phyloP scores from a whole-genome alignment of 768 basidiomycete species.

The Leccinum truebloodii region DNA sequence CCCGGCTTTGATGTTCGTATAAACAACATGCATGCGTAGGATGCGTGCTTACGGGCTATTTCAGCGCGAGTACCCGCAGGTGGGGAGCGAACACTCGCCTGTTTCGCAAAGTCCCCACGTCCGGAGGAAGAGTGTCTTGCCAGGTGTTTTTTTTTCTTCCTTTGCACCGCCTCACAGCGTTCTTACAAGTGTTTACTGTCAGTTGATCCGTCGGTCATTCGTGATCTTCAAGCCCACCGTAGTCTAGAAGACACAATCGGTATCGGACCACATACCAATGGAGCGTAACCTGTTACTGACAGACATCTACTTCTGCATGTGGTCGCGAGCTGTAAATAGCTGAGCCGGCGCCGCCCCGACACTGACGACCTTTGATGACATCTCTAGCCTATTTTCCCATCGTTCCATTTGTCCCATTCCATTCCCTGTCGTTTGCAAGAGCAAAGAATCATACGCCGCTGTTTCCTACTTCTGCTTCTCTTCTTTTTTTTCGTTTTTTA shows the following conservation, averaged over 20 bases:
- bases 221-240: slow-evolving; percentile 84
- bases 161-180: neutral
- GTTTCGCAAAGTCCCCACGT: slow-evolving; percentile 73
- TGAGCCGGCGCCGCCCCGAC: slow-evolving; percentile 12
- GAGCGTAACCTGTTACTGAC: slow-evolving; percentile 24
- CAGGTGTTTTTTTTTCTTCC: slow-evolving; percentile 51
- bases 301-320: slow-evolving; percentile 18
- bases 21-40: slow-evolving; percentile 16
- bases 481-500: neutral
- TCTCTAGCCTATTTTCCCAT: slow-evolving; percentile 20
- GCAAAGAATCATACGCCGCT: slow-evolving; percentile 16
- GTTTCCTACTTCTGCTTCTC: slow-evolving; percentile 13
- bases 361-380: slow-evolving; percentile 35
- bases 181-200: slow-evolving; percentile 25
- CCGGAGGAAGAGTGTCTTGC: slow-evolving; percentile 92
- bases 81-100: slow-evolving; percentile 60
- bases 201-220: slow-evolving; percentile 89
- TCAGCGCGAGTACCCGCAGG: slow-evolving; percentile 69
- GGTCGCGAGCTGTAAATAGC: slow-evolving; percentile 28
- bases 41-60: slow-evolving; percentile 22
- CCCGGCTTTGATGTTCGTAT: slow-evolving; percentile 80
- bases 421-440: slow-evolving; percentile 16
- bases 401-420: slow-evolving; percentile 22
- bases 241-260: slow-evolving; percentile 65
- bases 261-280: slow-evolving; percentile 33